These are phyloP conservation scores for Fusarium duplospermum DNA, from an alignment of 2,329 filamentous ascomycete species.

Conservation along the genomic window DNA sequence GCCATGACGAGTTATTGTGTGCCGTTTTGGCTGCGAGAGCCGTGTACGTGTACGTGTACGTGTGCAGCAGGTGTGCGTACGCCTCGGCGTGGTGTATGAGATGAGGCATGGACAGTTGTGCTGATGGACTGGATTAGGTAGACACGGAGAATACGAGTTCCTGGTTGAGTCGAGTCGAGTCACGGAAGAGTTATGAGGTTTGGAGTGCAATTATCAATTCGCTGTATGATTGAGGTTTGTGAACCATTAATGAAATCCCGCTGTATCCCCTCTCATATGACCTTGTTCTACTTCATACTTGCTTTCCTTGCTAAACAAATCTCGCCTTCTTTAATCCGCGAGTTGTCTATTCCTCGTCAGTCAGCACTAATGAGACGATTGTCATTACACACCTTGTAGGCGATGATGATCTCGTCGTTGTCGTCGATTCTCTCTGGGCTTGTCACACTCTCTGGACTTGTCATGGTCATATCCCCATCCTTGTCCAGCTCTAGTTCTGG, in stretches of 20 bases:
- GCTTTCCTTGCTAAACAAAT: neutral
- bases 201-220: conserved; percentile 10
- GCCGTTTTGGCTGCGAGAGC: conserved; percentile 36
- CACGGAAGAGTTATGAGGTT: conserved; percentile 9
- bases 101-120: conserved; percentile 40
- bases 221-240: conserved; percentile 9
- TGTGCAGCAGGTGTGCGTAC: conserved; percentile 36
- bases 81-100: conserved; percentile 37
- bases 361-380: neutral
- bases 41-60: conserved; percentile 26
- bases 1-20: conserved; percentile 27
- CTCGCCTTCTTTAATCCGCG: neutral
- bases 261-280: conserved; percentile 4
- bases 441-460: neutral
- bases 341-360: neutral
- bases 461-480: neutral
- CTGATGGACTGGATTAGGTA: conserved; percentile 47
- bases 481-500: conserved; percentile 5
- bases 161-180: conserved; percentile 25
- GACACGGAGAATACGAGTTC: conserved; percentile 43
- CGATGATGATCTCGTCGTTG: conserved; percentile 9
- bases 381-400: neutral
- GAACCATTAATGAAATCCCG: conserved; percentile 14
- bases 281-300: neutral
- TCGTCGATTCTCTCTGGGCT: neutral